Conservation (phyloP, 768 basidiomycete species). For the Leccinum aurantiacum region DNA sequence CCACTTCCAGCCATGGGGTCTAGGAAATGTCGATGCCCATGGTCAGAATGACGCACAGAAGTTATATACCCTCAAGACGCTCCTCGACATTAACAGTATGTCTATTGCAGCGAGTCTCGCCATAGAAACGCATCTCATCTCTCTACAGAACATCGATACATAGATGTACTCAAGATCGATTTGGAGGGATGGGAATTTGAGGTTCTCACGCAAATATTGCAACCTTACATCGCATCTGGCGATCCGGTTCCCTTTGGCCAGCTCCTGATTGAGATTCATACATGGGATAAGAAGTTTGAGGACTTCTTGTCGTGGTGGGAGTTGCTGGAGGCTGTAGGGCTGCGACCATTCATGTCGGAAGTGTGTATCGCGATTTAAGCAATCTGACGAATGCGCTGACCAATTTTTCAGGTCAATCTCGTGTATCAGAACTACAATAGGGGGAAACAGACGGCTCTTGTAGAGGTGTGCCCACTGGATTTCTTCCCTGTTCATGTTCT, state of each 20-base stretch:
- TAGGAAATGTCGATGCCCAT: constrained; percentile 40
- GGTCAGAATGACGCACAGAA: constrained; percentile 32
- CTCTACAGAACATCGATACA: constrained; percentile 34
- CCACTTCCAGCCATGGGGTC: constrained; percentile 43
- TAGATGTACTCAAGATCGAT: constrained; percentile 47
- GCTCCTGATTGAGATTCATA: constrained; percentile 47
- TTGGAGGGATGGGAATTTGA: constrained; percentile 51
- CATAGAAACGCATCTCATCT: not conserved
- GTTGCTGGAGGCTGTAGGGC: constrained; percentile 44
- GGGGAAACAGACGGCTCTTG: constrained; percentile 44
- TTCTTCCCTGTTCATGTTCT: not conserved
- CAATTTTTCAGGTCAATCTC: constrained; percentile 46
- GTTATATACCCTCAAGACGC: constrained; percentile 45
- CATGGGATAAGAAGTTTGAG: constrained; percentile 35
- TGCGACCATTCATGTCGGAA: constrained; percentile 49
- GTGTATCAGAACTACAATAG: constrained; percentile 60
- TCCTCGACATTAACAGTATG: constrained; percentile 46
- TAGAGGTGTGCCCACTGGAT: constrained; percentile 40
- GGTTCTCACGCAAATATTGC: constrained; percentile 40
- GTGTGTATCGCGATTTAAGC: constrained; percentile 13
- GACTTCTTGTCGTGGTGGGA: constrained; percentile 47
- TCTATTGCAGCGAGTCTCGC: not conserved
- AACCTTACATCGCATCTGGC: constrained; percentile 36
- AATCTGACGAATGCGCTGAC: constrained; percentile 1
- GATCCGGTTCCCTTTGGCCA: constrained; percentile 48